phyloP scores from a whole-genome alignment of 441 rosid species.

The Adansonia madagascariensis region DNA sequence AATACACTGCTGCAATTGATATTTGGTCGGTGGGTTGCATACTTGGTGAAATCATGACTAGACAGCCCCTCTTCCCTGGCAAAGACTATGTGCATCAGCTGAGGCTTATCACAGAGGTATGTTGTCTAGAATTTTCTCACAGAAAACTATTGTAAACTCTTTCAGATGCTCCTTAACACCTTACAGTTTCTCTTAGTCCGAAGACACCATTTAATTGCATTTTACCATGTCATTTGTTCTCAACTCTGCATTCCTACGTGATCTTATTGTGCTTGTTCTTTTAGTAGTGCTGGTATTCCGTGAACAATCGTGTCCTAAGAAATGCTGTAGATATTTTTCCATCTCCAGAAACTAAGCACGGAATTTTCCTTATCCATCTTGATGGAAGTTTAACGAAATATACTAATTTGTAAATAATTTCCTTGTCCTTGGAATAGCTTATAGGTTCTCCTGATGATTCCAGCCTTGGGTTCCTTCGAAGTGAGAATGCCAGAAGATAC shows the following conservation, averaged over 20 bases:
- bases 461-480: conserved; percentile 87
- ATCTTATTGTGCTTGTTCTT: neutral
- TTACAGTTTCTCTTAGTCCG: neutral
- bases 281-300: neutral
- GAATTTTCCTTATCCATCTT: neutral
- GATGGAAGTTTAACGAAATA: conserved; percentile 16
- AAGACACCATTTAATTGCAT: neutral
- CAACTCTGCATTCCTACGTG: neutral
- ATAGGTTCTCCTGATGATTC: conserved; percentile 96
- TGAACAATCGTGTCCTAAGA: neutral
- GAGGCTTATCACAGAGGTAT: conserved; percentile 90
- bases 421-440: conserved; percentile 49
- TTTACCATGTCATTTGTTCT: neutral
- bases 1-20: conserved; percentile 96
- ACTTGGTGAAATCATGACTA: conserved; percentile 82
- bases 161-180: conserved; percentile 3
- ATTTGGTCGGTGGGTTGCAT: conserved; percentile 99
- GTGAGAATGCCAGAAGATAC: conserved; percentile 91
- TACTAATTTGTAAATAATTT: conserved; percentile 8
- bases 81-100: conserved; percentile 97
- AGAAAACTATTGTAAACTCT: neutral
- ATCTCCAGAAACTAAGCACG: neutral
- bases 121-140: conserved; percentile 16
- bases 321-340: neutral
- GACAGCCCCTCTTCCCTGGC: conserved; percentile 88